These are phyloP conservation scores for Colletotrichum australisinense DNA, from an alignment of 2,329 filamentous ascomycete genomes.

Conservation along the genomic window DNA sequence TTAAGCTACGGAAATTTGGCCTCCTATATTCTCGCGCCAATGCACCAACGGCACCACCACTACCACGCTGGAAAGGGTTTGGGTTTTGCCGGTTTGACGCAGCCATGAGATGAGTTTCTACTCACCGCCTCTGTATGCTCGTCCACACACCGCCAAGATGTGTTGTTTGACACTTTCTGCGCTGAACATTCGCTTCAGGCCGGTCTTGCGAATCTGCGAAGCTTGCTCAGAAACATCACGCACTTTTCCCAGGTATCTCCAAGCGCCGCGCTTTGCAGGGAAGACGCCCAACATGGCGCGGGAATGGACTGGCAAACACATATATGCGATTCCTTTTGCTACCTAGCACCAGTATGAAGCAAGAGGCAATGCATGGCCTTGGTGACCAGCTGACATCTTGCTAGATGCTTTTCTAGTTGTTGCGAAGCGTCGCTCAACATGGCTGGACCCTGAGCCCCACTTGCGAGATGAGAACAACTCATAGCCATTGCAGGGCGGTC, in stretches of 20 bases:
- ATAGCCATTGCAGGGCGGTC: background rate
- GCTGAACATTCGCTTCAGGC: background rate
- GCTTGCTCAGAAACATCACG: background rate
- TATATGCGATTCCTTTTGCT: background rate
- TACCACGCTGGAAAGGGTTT: background rate
- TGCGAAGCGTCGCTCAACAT: slow-evolving; percentile 15
- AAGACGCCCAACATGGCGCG: background rate
- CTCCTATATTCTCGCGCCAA: slow-evolving; percentile 4
- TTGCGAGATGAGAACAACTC: background rate
- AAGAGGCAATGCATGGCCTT: background rate
- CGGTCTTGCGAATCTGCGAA: background rate
- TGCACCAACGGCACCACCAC: background rate
- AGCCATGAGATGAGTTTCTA: slow-evolving; percentile 1
- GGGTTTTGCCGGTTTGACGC: slow-evolving; percentile 5
- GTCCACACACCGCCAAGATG: background rate
- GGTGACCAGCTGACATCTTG: background rate
- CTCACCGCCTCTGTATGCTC: slow-evolving; percentile 9
- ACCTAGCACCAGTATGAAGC: no score
- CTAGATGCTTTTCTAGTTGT: background rate
- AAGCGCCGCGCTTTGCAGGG: background rate
- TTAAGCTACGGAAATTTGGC: slow-evolving; percentile 1
- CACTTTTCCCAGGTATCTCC: background rate
- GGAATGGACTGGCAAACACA: background rate
- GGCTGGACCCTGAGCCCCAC: slow-evolving; percentile 1
- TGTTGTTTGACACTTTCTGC: background rate